phyloP scores from a whole-genome alignment of 2,329 filamentous ascomycete genomes.

The Venturia effusa region DNA sequence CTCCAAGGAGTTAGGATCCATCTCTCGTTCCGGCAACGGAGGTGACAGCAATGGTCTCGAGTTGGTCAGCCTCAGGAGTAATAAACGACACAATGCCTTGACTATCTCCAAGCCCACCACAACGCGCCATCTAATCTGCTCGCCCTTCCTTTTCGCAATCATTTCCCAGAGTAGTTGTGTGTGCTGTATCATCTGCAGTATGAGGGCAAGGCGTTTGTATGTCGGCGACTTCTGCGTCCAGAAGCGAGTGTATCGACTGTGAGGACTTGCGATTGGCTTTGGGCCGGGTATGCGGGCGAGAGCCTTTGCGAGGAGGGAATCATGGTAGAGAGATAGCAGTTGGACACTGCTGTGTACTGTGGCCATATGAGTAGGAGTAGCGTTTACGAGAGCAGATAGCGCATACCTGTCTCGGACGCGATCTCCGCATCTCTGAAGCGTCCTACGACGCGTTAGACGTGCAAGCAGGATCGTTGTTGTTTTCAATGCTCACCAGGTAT shows the following conservation, averaged over 20 bases:
- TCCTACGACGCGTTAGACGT: slow-evolving; percentile 33
- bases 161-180: slow-evolving; percentile 97
- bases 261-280: slow-evolving; percentile 43
- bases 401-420: slow-evolving; percentile 71
- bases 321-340: slow-evolving; percentile 85
- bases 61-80: slow-evolving; percentile 73
- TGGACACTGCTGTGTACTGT: slow-evolving; percentile 75
- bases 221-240: slow-evolving; percentile 51
- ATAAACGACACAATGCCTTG: slow-evolving; percentile 73
- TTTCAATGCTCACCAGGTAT: slow-evolving; percentile 56
- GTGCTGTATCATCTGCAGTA: slow-evolving; percentile 85
- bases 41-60: slow-evolving; percentile 74
- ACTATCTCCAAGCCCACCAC: slow-evolving; percentile 74
- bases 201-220: slow-evolving; percentile 71
- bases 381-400: not conserved
- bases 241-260: slow-evolving; percentile 54
- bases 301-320: slow-evolving; percentile 65
- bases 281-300: slow-evolving; percentile 44
- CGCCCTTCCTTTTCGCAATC: slow-evolving; percentile 77
- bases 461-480: slow-evolving; percentile 7
- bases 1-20: slow-evolving; percentile 53
- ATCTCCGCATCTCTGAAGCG: slow-evolving; percentile 88
- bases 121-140: slow-evolving; percentile 73
- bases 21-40: slow-evolving; percentile 74
- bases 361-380: slow-evolving; percentile 15